Conservation (phyloP, 257 asterid genomes). For the Leonotis leonurus region DNA sequence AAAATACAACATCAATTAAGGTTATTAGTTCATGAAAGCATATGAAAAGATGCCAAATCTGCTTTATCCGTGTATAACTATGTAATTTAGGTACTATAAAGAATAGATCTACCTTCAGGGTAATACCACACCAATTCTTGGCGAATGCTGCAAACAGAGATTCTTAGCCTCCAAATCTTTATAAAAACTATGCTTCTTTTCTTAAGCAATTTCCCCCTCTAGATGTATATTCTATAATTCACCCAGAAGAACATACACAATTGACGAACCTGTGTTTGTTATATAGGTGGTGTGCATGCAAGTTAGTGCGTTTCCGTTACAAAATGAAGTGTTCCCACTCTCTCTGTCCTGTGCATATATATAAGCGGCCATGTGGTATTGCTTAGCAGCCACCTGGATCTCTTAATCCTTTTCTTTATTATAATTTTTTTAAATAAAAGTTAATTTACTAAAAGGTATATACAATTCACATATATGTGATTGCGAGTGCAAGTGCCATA, state of each 20-base stretch:
- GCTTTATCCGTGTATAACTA: neutral
- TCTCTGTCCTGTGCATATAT: neutral
- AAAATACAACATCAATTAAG: neutral
- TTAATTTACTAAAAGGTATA: neutral
- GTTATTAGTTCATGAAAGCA: neutral
- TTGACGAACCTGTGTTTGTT: neutral
- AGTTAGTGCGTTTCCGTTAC: constrained; percentile 22
- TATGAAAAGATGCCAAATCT: neutral
- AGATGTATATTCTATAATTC: neutral
- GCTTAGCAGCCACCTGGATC: constrained; percentile 9
- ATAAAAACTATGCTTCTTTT: neutral
- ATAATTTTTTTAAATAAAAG: neutral
- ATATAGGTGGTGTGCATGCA: constrained; percentile 21
- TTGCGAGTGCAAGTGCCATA: neutral
- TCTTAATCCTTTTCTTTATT: neutral
- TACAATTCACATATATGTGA: neutral
- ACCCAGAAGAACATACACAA: neutral
- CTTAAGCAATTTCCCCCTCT: neutral
- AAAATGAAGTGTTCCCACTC: neutral
- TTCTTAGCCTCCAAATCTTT: constrained; percentile 9
- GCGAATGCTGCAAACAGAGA: constrained; percentile 3
- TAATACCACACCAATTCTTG: neutral
- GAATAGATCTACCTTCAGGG: constrained; percentile 17
- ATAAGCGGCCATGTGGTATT: constrained; percentile 10
- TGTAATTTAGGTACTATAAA: neutral